Conservation (phyloP, 306 rosid species). For the Vigna mungo region DNA sequence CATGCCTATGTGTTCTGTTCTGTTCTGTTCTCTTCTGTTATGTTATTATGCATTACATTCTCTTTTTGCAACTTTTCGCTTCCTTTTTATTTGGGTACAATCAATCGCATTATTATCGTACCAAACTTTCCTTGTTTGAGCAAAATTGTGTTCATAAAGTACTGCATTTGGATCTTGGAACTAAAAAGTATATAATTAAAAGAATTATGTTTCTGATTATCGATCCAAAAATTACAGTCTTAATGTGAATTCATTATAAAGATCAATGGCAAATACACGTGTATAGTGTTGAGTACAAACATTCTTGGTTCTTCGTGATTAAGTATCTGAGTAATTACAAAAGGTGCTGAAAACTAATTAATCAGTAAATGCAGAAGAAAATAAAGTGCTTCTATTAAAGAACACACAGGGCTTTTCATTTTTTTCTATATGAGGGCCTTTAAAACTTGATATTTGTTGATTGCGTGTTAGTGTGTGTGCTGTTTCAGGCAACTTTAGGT, state of each 20-base stretch:
- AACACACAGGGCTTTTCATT: too few relatives aligned
- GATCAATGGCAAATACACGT: neutral
- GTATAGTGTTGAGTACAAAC: neutral
- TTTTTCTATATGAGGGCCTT: neutral
- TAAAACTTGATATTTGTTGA: constrained; percentile 13
- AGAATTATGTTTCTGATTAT: too few relatives aligned
- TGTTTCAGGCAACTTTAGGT: constrained; percentile 9
- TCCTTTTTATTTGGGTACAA: neutral
- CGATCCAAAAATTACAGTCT: neutral
- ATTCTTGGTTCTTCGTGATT: neutral
- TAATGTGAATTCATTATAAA: neutral
- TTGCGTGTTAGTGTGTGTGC: constrained; percentile 5
- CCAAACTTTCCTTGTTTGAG: neutral
- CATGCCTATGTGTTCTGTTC: constrained; percentile 36
- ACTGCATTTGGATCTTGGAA: too few relatives aligned
- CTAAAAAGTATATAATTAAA: too few relatives aligned
- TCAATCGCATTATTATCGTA: neutral
- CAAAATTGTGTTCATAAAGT: too few relatives aligned
- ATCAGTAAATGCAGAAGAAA: neutral
- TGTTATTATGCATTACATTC: constrained; percentile 17
- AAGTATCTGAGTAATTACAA: neutral
- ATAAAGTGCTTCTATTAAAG: neutral
- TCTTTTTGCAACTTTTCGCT: constrained; percentile 25
- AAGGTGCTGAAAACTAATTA: neutral
- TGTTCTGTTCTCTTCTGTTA: neutral